A percentile compares a stretch with the other conserved stretches of the same genome.
Conservation (phyloP, 2,329 filamentous ascomycete genomes). For the Alternaria postmessia region DNA sequence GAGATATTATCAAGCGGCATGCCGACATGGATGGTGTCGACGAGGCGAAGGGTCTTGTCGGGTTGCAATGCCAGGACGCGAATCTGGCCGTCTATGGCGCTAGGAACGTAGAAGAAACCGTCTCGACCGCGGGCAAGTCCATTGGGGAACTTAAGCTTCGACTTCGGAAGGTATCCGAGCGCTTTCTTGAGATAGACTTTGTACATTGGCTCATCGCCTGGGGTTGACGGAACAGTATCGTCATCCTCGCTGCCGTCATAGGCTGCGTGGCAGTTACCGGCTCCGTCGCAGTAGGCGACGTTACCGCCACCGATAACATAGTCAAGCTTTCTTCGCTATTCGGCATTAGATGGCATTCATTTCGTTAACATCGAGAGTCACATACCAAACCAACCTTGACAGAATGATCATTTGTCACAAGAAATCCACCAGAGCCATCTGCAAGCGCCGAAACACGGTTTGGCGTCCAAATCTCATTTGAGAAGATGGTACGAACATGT, state of each 20-base stretch:
- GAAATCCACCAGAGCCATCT: conserved; percentile 30
- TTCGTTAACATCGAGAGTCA: background rate
- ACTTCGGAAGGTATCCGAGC: conserved; percentile 16
- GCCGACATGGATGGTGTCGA: conserved; percentile 33
- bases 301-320: conserved; percentile 39
- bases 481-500: conserved; percentile 33
- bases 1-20: conserved; percentile 43
- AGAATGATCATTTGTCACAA: conserved; percentile 41
- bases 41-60: conserved; percentile 24
- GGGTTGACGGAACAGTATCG: background rate
- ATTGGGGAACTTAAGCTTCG: conserved; percentile 42
- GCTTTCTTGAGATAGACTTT: conserved; percentile 11
- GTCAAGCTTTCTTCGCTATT: conserved; percentile 30
- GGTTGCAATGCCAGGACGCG: conserved; percentile 30
- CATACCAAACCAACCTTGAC: conserved; percentile 34
- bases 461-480: conserved; percentile 28
- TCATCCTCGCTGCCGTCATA: conserved; percentile 19
- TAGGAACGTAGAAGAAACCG: conserved; percentile 39
- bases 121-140: conserved; percentile 35
- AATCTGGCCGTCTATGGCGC: conserved; percentile 34
- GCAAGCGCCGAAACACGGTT: conserved; percentile 36
- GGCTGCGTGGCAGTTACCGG: conserved; percentile 29
- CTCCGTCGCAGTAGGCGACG: conserved; percentile 32
- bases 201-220: conserved; percentile 4
- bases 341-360: background rate